Conservation (phyloP, 1,284 basidiomycete genomes). For the Austroboletus novae-zelandiae region DNA sequence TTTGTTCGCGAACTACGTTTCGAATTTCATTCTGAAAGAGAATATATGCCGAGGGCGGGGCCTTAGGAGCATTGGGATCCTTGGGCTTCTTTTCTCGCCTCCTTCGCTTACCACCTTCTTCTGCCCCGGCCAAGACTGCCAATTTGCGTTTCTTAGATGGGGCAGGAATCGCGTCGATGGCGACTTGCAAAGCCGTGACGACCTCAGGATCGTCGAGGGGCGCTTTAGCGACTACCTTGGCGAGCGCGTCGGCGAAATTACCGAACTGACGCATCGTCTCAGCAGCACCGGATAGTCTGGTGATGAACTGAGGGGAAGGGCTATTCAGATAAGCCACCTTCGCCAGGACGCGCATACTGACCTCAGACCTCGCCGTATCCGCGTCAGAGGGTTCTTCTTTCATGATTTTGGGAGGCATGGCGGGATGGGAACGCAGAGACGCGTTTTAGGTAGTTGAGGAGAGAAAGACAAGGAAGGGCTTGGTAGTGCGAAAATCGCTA, state of each 20-base stretch:
- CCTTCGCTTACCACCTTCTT: constrained; percentile 42
- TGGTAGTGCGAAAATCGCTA: constrained; percentile 39
- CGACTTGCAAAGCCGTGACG: constrained; percentile 27
- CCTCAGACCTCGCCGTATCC: constrained; percentile 31
- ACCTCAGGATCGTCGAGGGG: constrained; percentile 35
- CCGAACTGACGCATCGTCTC: constrained; percentile 60
- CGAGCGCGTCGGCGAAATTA: constrained; percentile 53
- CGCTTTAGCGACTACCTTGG: constrained; percentile 37
- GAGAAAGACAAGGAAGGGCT: constrained; percentile 30
- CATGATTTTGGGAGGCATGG: constrained; percentile 26
- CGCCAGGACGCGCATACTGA: constrained; percentile 20
- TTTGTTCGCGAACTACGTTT: constrained; percentile 61
- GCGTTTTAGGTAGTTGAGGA: constrained; percentile 26
- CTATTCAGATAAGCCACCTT: constrained; percentile 20
- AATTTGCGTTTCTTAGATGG: constrained; percentile 54
- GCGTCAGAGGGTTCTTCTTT: constrained; percentile 29
- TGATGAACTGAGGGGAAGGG: constrained; percentile 43
- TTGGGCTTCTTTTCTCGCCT: constrained; percentile 59
- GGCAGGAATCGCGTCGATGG: constrained; percentile 33
- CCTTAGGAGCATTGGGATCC: constrained; percentile 94
- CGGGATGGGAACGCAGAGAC: constrained; percentile 17
- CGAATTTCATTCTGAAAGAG: constrained; percentile 94
- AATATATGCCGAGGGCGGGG: constrained; percentile 92
- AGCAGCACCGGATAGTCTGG: constrained; percentile 52
- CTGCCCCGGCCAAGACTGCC: constrained; percentile 40